Evolutionary conservation across 257 asterid species (phyloP), one percentile per base, ranked within the genome.

Genomic region (Nemophila menziesii): DNA sequence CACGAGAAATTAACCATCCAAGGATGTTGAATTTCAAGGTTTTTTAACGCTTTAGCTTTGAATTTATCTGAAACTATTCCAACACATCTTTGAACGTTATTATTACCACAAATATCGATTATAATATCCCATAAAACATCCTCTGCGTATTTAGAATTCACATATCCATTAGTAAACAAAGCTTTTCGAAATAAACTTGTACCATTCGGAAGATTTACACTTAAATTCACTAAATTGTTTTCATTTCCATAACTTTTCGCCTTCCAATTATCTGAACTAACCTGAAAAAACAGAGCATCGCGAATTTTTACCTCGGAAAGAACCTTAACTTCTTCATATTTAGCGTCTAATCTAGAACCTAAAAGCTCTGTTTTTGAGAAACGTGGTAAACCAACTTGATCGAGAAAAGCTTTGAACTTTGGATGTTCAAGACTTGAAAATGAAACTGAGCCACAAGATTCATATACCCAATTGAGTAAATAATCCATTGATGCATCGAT

Each of bases 1-100:
- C 99, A 90, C 60, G 78, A 74, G 43, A 90, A 67, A 48, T 90
- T 90, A 19, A 90, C 92, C 99, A 90, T 85, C 99, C 99, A 85
- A 16, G 65, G 84, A 60, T 90, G 93, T 43, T 69, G 92, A 51
- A 64, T 75, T 66, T 90, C 99, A 23, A 90, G 51, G 63, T 60
- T 75, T 64, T 67, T 69, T 65, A 90, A 66, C 2, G 96, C 93
- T 55, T 75, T 85, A 21, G 72, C 63, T 64, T 85, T 90, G 34
- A 79, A 85, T 82, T 65, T 90, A 71, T 90, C 99, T 15, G 99
- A 76, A 44, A 90, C 94, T 27, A 90, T 71, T 10, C 99, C 99
- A 1, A 75, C 92, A 48, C 99, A 90, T 44, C 75, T 93, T n/a
- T 66, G 82, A 17, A 79, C 70, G 1, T 49, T 44, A 56, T 55